Evolutionary conservation across 2,329 filamentous ascomycete genomes (phyloP).

Genomic region (Botrytis paeoniae): DNA sequence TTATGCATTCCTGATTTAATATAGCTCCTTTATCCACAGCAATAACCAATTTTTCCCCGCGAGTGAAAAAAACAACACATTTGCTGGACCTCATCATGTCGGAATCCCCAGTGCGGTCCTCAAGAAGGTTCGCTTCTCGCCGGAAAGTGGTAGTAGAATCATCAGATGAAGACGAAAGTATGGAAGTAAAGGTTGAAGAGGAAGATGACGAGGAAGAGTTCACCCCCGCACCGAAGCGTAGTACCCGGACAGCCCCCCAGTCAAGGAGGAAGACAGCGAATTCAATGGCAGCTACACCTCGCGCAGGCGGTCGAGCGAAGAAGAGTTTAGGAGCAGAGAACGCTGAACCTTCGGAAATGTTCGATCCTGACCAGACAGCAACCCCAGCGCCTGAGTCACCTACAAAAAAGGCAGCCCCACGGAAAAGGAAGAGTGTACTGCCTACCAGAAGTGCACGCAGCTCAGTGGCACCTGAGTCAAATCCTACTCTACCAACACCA

Average conservation of each 20-base stretch:
- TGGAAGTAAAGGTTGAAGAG: slow-evolving; percentile 56
- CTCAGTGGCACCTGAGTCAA: slow-evolving; percentile 36
- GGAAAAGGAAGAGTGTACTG: slow-evolving; percentile 64
- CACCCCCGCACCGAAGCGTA: slow-evolving; percentile 60
- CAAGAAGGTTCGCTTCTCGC: slow-evolving; percentile 59
- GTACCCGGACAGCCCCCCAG: slow-evolving; percentile 51
- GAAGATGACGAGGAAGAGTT: slow-evolving; percentile 68
- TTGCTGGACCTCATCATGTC: slow-evolving; percentile 21
- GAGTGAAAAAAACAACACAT: slow-evolving; percentile 20
- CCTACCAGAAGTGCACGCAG: slow-evolving; percentile 30
- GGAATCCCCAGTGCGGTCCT: slow-evolving; percentile 50
- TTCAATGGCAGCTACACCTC: slow-evolving; percentile 30
- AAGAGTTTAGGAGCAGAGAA: slow-evolving; percentile 43
- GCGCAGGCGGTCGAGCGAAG: slow-evolving; percentile 43
- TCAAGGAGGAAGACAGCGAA: slow-evolving; percentile 49
- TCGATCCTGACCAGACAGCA: slow-evolving; percentile 54
- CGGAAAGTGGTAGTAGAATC: slow-evolving; percentile 75
- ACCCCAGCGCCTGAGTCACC: slow-evolving; percentile 51
- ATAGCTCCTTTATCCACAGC: background rate
- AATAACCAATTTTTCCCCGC: slow-evolving; percentile 10
- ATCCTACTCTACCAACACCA: slow-evolving; percentile 47
- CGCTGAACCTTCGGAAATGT: slow-evolving; percentile 59
- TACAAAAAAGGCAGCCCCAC: slow-evolving; percentile 54
- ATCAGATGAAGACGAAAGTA: slow-evolving; percentile 70
- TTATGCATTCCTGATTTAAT: background rate